A percentile compares a stretch with the other conserved stretches of the same genome.
These are phyloP conservation scores for sweet orange (Citrus sinensis) DNA, from an alignment of 345 rosid species.

Conservation along the genomic window DNA sequence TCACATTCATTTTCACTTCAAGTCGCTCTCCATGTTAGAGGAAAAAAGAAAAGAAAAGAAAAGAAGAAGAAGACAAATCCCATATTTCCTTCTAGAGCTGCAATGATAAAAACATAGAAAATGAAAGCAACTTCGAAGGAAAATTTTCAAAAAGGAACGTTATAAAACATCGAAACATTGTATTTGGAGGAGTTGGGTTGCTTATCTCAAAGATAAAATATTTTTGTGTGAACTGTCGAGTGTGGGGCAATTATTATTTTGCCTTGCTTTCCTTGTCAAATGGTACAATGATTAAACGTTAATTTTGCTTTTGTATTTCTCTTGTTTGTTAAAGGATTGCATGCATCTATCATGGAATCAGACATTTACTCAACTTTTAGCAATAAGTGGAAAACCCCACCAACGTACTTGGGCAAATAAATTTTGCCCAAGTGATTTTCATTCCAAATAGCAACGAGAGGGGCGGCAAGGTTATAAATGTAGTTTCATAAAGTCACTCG, in stretches of 20 bases:
- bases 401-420: too few relatives aligned
- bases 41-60: background rate
- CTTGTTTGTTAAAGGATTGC: background rate
- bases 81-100: background rate
- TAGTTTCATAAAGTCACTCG: background rate
- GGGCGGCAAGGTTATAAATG: background rate
- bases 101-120: too few relatives aligned
- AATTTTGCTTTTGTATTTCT: background rate
- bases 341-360: background rate
- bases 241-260: too few relatives aligned
- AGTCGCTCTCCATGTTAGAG: background rate
- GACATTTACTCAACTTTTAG: too few relatives aligned
- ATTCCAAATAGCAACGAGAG: too few relatives aligned
- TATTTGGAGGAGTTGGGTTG: background rate
- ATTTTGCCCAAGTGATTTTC: background rate
- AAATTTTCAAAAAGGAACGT: background rate
- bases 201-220: background rate
- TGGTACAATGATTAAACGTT: background rate
- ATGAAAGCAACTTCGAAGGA: too few relatives aligned
- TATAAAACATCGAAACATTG: background rate
- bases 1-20: background rate
- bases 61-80: background rate
- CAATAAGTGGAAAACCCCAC: too few relatives aligned
- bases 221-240: background rate
- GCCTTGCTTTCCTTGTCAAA: too few relatives aligned